Evolutionary conservation across 2,329 filamentous ascomycete species (phyloP).

Genomic region (Ceratocystis albifundus): DNA sequence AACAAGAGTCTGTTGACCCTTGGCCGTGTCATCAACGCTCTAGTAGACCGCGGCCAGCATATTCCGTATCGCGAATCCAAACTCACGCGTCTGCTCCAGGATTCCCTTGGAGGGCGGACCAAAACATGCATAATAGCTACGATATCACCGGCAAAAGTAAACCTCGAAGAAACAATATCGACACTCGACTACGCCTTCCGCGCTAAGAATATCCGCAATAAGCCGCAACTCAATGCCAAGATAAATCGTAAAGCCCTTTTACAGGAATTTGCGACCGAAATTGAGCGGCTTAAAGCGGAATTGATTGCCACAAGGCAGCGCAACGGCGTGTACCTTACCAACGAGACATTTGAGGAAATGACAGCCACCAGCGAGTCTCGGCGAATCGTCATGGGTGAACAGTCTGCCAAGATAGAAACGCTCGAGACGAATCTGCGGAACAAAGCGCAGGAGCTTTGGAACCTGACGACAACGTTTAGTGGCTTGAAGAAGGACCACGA

Average conservation of each 20-base stretch:
- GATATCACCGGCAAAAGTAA: slow-evolving; percentile 85
- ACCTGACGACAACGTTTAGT: slow-evolving; percentile 76
- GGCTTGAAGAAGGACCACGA: slow-evolving; percentile 84
- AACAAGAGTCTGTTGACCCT: slow-evolving; percentile 95
- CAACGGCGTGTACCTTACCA: slow-evolving; percentile 88
- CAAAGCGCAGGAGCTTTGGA: slow-evolving; percentile 86
- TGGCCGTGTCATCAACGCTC: slow-evolving; percentile 90
- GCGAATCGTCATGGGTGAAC: slow-evolving; percentile 82
- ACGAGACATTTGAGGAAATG: slow-evolving; percentile 82
- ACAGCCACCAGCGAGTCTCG: slow-evolving; percentile 85
- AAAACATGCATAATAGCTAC: slow-evolving; percentile 99
- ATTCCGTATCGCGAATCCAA: slow-evolving; percentile 94
- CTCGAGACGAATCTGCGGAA: slow-evolving; percentile 83
- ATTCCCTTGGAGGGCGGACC: slow-evolving; percentile 86
- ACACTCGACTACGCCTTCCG: slow-evolving; percentile 96
- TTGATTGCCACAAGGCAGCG: slow-evolving; percentile 84
- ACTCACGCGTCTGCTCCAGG: slow-evolving; percentile 84
- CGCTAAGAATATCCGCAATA: slow-evolving; percentile 97
- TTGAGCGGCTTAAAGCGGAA: slow-evolving; percentile 89
- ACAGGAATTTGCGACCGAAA: slow-evolving; percentile 79
- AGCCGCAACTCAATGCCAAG: slow-evolving; percentile 85
- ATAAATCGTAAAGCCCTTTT: slow-evolving; percentile 89
- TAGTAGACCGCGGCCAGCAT: slow-evolving; percentile 80
- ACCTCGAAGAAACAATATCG: slow-evolving; percentile 94
- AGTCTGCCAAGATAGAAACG: slow-evolving; percentile 80